Evolutionary conservation across 345 rosid species (phyloP).

Genomic region (Lumnitzera littorea): DNA sequence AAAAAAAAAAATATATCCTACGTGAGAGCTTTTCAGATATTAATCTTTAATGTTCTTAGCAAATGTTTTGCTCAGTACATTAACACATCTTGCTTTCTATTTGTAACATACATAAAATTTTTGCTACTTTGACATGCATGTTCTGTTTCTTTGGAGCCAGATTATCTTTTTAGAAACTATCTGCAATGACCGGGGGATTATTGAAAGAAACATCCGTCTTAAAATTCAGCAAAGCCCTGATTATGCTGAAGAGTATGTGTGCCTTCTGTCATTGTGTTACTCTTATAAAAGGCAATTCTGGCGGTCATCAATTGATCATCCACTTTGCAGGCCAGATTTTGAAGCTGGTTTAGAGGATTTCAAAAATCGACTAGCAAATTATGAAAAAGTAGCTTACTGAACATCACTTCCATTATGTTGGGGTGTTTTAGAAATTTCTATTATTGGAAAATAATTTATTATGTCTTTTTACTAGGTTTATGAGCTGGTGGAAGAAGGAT

Average conservation of each 20-base stretch:
- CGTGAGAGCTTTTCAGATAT: too few species aligned
- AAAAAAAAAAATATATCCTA: too few species aligned
- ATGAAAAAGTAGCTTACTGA: constrained; percentile 57
- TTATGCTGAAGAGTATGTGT: constrained; percentile 88
- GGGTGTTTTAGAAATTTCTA: constrained; percentile 6
- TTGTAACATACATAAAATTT: too few species aligned
- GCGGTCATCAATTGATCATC: constrained; percentile 10
- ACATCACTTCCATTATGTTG: constrained; percentile 11
- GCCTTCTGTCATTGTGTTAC: constrained; percentile 15
- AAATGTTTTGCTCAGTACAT: too few species aligned
- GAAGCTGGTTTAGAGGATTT: constrained; percentile 86
- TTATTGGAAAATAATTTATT: constrained; percentile 6
- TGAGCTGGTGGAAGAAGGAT: constrained; percentile 99
- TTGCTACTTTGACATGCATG: too few species aligned
- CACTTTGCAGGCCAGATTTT: constrained; percentile 72
- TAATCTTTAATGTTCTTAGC: too few species aligned
- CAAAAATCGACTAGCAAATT: constrained; percentile 75
- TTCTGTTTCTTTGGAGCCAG: constrained; percentile 27
- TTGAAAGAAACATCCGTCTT: constrained; percentile 95
- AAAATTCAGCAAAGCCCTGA: constrained; percentile 99
- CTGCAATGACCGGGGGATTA: constrained; percentile 88
- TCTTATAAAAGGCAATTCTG: constrained; percentile 7
- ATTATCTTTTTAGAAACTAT: constrained; percentile 95
- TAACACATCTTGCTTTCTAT: too few species aligned
- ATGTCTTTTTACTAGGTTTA: constrained; percentile 56